These are phyloP conservation scores for Aspergillus asperescens DNA, from an alignment of 495 filamentous ascomycete species.

Conservation along the genomic window DNA sequence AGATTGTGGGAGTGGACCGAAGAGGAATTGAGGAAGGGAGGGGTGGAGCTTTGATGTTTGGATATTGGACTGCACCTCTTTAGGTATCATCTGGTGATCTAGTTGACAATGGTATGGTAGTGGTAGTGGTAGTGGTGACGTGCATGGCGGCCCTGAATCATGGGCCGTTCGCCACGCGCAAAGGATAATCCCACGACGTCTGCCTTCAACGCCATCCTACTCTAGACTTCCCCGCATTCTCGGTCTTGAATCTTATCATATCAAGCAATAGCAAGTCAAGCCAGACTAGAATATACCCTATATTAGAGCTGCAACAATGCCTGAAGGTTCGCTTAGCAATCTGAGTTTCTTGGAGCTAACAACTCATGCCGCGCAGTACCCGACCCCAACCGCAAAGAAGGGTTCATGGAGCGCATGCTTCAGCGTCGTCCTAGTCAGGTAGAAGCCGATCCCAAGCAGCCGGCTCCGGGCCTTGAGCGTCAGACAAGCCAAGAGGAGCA, in stretches of 20 bases:
- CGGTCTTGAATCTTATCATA: too few relatives aligned
- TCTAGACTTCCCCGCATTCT: not conserved
- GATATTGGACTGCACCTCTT: too few relatives aligned
- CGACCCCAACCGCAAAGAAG: conserved; percentile 7
- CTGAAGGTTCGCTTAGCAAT: conserved; percentile 2
- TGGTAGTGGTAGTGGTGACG: conserved; percentile 2
- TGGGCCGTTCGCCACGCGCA: not conserved
- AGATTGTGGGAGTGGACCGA: conserved; percentile 1
- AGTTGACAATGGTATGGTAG: not conserved
- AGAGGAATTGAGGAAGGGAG: not conserved
- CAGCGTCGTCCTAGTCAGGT: not conserved
- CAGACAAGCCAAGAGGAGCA: not conserved
- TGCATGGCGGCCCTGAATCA: not conserved
- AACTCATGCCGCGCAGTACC: too few relatives aligned
- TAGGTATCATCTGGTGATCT: too few relatives aligned
- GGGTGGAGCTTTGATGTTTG: not conserved
- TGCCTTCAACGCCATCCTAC: not conserved
- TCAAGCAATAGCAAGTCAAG: too few relatives aligned
- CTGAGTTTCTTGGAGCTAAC: not conserved
- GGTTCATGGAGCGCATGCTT: conserved; percentile 11
- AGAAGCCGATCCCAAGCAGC: not conserved
- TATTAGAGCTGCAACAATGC: not conserved
- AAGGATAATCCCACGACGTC: not conserved
- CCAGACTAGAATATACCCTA: not conserved
- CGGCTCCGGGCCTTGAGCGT: not conserved